These are phyloP conservation scores for Colletotrichum navitas DNA, from an alignment of 2,329 filamentous ascomycete genomes.

Conservation along the genomic window DNA sequence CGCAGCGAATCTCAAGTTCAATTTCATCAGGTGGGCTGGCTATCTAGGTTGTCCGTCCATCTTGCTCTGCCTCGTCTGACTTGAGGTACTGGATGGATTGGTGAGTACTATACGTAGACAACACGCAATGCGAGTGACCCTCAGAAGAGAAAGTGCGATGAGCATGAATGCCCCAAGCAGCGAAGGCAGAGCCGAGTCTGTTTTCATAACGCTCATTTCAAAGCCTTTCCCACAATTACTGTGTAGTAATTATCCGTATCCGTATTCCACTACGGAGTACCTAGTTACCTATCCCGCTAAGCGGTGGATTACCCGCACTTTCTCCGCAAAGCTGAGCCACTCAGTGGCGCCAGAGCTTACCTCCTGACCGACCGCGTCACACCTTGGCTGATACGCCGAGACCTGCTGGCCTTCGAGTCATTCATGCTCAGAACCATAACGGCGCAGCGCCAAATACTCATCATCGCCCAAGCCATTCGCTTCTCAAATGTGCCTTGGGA, in stretches of 20 bases:
- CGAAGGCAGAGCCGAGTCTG: neutral
- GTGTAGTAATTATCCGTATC: neutral
- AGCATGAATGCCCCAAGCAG: neutral
- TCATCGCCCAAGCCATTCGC: neutral
- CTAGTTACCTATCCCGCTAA: neutral
- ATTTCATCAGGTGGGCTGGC: too few species aligned
- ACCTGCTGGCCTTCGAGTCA: slow-evolving; percentile 25
- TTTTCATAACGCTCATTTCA: neutral
- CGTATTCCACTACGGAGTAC: neutral
- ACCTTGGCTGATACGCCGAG: slow-evolving; percentile 26
- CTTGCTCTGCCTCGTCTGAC: too few species aligned
- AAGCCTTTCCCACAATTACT: neutral
- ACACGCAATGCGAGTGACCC: neutral
- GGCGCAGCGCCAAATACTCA: slow-evolving; percentile 11
- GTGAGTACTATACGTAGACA: neutral
- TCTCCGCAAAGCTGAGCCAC: slow-evolving; percentile 38
- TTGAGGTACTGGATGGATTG: too few species aligned
- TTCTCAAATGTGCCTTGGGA: neutral
- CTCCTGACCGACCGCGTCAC: slow-evolving; percentile 35
- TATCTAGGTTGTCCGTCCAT: too few species aligned
- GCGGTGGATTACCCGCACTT: slow-evolving; percentile 32
- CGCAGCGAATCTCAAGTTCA: too few species aligned
- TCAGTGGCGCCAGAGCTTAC: slow-evolving; percentile 7
- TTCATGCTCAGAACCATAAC: slow-evolving; percentile 13
- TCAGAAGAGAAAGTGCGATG: neutral